Percentiles rank a stretch among this genome's conserved stretches.
Evolutionary conservation across 2,329 filamentous ascomycete genomes (phyloP).

Genomic region (Penicillium sp.): DNA sequence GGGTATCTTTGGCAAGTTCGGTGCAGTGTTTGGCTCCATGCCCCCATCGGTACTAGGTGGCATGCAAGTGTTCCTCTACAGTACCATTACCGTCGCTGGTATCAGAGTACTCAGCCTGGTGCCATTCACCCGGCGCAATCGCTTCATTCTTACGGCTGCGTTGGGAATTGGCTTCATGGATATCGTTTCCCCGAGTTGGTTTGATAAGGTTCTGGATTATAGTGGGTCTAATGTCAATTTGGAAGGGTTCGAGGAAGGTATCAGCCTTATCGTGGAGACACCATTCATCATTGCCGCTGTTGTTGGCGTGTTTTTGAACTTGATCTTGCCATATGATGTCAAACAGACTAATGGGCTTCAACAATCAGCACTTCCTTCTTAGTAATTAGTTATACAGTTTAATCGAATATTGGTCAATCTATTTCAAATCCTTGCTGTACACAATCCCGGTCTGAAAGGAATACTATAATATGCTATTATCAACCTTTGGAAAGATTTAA

Average conservation of each 20-base stretch:
- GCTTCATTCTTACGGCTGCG: constrained; percentile 77
- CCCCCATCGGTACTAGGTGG: constrained; percentile 66
- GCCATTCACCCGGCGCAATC: constrained; percentile 73
- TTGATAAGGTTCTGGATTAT: constrained; percentile 71
- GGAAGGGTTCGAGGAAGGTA: constrained; percentile 58
- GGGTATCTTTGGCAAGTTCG: constrained; percentile 82
- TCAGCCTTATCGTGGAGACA: constrained; percentile 31
- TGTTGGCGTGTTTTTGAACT: constrained; percentile 29
- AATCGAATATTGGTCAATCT: neutral
- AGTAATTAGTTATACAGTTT: neutral
- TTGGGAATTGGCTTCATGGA: constrained; percentile 72
- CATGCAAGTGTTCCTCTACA: constrained; percentile 80
- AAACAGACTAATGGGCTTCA: neutral
- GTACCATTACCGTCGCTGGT: constrained; percentile 73
- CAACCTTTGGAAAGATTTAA: too few relatives aligned
- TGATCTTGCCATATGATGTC: constrained; percentile 15
- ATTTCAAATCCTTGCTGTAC: neutral
- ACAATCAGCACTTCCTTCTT: constrained; percentile 6
- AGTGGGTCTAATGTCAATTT: constrained; percentile 66
- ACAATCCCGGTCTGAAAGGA: too few relatives aligned
- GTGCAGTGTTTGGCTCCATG: constrained; percentile 74
- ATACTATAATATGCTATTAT: too few relatives aligned
- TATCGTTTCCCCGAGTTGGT: constrained; percentile 67
- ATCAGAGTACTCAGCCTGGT: constrained; percentile 72
- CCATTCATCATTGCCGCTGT: constrained; percentile 33